Evolutionary conservation across 1,139 yeast species (phyloP), one percentile per base, ranked within the genome.

Genomic region (Blastobotrys malaysiensis): DNA sequence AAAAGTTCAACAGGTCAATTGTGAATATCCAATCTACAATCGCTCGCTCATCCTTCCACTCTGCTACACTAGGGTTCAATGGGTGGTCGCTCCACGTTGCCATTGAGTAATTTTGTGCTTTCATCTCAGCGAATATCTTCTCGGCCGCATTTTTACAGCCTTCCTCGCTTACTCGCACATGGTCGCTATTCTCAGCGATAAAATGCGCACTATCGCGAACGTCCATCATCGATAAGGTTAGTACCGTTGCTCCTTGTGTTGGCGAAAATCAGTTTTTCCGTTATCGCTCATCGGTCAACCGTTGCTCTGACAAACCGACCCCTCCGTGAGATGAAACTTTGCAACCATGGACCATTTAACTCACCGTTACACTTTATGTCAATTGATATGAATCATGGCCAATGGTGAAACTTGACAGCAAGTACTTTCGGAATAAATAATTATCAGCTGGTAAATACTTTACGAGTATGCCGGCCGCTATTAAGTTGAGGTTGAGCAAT

Each of bases 1-100:
- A 70, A 62, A 74, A 74, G 54, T 74, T 74, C 31, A 75, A 65
- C 46, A 74, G 62, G 52, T 74, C 78, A 2, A 75, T 70, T 0
- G 72, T 61, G 53, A 75, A 74, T 1, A 74, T 71, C 78, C 78
- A 74, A 55, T 73, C 69, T 13, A 71, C 67, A 13, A 52, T 20
- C 21, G 22, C 22, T 5, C 31, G 43, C 9, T 49, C 31, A 22
- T 44, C 46, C 31, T 19, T 48, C 6, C 52, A 48, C 11, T 44
- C 53, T 7, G 54, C 52, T 26, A 63, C 58, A 2, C 50, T 55
- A 3, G 77, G 77, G 49, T 72, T 69, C 46, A 73, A 59, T n/a
- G 60, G 62, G 53, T 73, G 74, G 22, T 61, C 55, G 9, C 71
- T 61, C 77, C 77, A 73, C 1, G 72, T 65, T 5, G 62, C 65